Evolutionary conservation across 2,329 filamentous ascomycete species (phyloP), one percentile per base, ranked within the genome.

Genomic region (Fusarium begoniae): DNA sequence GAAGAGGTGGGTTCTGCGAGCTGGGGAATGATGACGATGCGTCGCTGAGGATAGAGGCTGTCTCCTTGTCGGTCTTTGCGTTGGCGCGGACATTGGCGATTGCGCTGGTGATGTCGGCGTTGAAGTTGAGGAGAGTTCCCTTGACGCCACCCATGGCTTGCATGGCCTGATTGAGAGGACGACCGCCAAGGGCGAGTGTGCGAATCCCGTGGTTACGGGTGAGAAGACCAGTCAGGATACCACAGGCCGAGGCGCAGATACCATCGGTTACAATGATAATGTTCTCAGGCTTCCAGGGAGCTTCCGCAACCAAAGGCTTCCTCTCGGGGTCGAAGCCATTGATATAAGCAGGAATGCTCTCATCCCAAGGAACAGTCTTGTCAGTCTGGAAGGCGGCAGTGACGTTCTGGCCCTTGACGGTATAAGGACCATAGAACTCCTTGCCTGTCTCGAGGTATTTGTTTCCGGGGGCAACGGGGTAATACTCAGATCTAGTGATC

Each of bases 121-220:
- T 66, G 60, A 58, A 59, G 18, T 54, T 66, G 54, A 73, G 70
- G 75, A 81, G 5, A 69, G 75, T 82, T 38, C 91, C 91, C 75
- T 91, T 90, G 54, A 90, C 87, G n/a, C 91, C 91, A n/a, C 91
- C 90, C 24, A 92, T 84, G 9, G 85, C 87, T 82, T 92, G 90
- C 83, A 91, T 92, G 2, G 87, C 86, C 1, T 82, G 82, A 1
- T 83, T 75, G 17, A 82, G 81, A 1, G 91, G 87, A 3, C 89
- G 87, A 4, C 92, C 92, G 15, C 92, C 91, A n/a, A 91, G 84
- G 4, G 86, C 85, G 32, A 92, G 60, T 2, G 76, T 78, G 20
- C 76, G 76, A 38, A 78, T 63, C 6, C 63, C 66, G 41, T 78
- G 54, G 24, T 84, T 63, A 86, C 87, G 76, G 14, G 73, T 77